Evolutionary conservation across 225 moss, liverwort and hornwort genomes (phyloP).

Genomic region (Neckera pumila): DNA sequence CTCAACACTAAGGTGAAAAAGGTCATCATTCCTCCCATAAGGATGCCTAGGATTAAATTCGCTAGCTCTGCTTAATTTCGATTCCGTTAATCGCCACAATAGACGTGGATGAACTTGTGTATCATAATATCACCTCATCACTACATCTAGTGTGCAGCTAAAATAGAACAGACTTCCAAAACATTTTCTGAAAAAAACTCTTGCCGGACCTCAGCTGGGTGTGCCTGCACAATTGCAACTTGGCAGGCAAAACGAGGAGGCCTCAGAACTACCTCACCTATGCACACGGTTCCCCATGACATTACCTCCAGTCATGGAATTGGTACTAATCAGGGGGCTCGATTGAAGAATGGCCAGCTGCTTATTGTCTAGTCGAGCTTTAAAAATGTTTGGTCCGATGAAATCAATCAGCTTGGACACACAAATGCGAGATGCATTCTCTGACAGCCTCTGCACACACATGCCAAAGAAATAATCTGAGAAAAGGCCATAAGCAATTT

Average conservation of each 20-base stretch:
- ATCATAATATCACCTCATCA: slow-evolving; percentile 9
- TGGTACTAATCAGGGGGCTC: slow-evolving; percentile 32
- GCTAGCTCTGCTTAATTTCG: neutral
- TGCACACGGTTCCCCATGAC: slow-evolving; percentile 6
- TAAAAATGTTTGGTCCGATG: slow-evolving; percentile 69
- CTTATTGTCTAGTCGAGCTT: slow-evolving; percentile 50
- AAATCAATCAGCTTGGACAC: slow-evolving; percentile 62
- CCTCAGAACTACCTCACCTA: neutral
- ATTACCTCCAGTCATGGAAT: slow-evolving; percentile 12
- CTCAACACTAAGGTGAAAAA: neutral
- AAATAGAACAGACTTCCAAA: neutral
- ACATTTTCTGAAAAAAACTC: neutral
- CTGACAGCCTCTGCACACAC: slow-evolving; percentile 59
- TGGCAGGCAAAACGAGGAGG: neutral
- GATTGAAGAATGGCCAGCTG: slow-evolving; percentile 45
- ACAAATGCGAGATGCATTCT: slow-evolving; percentile 66
- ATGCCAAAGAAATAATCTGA: neutral
- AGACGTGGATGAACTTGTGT: slow-evolving; percentile 15
- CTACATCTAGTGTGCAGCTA: slow-evolving; percentile 2
- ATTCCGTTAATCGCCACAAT: neutral
- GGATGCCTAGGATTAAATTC: neutral
- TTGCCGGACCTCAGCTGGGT: neutral
- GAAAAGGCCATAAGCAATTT: neutral
- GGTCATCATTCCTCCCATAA: neutral
- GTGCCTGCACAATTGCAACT: neutral